A percentile compares a stretch with the other conserved stretches of the same genome.
Conservation (phyloP, 1,284 basidiomycete genomes). For the Ustilago tritici region DNA sequence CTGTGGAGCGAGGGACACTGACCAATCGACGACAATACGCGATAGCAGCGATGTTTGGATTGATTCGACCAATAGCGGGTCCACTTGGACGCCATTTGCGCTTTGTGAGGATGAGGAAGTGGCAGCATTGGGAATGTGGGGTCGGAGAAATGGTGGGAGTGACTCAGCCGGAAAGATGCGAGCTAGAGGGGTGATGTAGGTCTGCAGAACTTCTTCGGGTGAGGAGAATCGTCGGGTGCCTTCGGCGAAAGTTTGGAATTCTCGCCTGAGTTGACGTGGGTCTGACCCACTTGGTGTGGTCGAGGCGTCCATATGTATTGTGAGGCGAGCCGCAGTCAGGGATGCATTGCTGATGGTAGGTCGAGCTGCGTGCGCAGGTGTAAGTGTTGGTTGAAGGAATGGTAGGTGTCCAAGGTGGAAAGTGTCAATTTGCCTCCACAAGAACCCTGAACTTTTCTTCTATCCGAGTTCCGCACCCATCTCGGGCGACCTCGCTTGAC, state of each 20-base stretch:
- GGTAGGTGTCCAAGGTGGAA: background rate
- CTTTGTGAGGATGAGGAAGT: background rate
- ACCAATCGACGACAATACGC: constrained; percentile 26
- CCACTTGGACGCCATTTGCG: background rate
- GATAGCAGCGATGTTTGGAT: constrained; percentile 24
- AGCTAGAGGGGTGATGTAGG: constrained; percentile 7
- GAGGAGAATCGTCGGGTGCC: constrained; percentile 12
- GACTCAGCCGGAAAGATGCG: constrained; percentile 3
- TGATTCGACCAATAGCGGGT: constrained; percentile 20
- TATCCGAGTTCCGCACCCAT: constrained; percentile 25
- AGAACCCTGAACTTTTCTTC: constrained; percentile 13
- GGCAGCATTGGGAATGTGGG: background rate
- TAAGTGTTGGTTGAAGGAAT: background rate
- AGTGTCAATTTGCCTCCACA: constrained; percentile 10
- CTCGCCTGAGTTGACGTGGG: constrained; percentile 11
- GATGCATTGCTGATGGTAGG: background rate
- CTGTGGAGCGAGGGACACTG: background rate
- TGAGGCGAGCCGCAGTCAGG: background rate
- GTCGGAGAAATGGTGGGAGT: background rate
- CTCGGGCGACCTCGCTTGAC: background rate
- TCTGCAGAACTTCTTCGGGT: background rate
- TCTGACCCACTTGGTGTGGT: background rate
- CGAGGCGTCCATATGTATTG: background rate
- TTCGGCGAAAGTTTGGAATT: constrained; percentile 8
- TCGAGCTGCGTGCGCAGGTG: background rate